Conservation (phyloP, 176 grass and related monocot genomes). For the Canna indica region DNA sequence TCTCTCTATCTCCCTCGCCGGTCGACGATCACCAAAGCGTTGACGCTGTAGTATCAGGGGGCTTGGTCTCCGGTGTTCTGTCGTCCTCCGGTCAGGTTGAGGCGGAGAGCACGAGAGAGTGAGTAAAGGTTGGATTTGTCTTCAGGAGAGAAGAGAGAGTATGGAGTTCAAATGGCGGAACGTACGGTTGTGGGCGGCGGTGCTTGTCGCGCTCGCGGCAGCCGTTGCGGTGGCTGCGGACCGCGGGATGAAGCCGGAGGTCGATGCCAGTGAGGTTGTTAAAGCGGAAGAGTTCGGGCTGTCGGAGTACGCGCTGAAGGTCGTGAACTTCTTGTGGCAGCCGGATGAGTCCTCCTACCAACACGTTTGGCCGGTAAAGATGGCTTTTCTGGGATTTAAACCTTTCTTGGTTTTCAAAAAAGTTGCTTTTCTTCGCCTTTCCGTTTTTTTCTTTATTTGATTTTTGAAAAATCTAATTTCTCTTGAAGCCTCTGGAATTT, state of each 20-base stretch:
- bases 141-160: neutral
- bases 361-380: constrained; percentile 23
- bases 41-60: neutral
- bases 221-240: neutral
- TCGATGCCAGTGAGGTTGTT: neutral
- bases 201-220: neutral
- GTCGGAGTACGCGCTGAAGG: constrained; percentile 24
- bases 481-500: constrained; percentile 17
- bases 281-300: neutral
- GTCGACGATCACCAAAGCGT: neutral
- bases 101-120: neutral
- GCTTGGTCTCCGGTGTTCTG: neutral
- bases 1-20: neutral
- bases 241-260: neutral
- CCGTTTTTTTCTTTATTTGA: neutral
- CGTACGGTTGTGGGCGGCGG: neutral
- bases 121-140: neutral
- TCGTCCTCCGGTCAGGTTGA: neutral
- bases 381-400: neutral
- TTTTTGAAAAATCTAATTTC: neutral
- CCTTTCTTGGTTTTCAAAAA: neutral
- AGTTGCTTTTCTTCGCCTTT: neutral
- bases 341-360: constrained; percentile 18
- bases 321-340: constrained; percentile 43
- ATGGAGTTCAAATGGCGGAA: neutral